Evolutionary conservation across 768 basidiomycete species (phyloP).

Genomic region (Boletus speciosus): DNA sequence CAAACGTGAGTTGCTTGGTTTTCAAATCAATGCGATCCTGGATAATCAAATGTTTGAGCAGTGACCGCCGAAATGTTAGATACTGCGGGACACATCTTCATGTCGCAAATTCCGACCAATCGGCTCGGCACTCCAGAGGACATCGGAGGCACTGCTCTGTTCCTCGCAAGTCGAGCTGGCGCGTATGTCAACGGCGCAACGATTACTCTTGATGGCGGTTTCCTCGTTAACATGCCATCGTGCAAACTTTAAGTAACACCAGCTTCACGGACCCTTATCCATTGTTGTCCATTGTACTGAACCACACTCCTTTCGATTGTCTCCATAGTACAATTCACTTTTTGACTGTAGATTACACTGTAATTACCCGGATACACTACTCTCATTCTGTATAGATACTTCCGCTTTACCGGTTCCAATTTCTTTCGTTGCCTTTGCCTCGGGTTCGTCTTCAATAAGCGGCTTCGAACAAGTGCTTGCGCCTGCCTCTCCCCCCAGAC

Average conservation of each 20-base stretch:
- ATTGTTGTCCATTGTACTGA: background rate
- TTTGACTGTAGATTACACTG: constrained; percentile 5
- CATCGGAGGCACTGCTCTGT: constrained; percentile 60
- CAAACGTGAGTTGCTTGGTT: constrained; percentile 33
- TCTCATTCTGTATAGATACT: constrained; percentile 2
- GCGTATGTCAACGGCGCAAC: constrained; percentile 64
- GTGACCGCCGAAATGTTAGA: constrained; percentile 57
- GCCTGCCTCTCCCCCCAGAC: constrained; percentile 39
- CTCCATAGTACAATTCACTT: background rate
- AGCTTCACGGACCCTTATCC: background rate
- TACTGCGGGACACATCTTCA: constrained; percentile 41
- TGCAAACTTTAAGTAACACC: constrained; percentile 28
- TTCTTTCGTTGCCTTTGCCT: constrained; percentile 6
- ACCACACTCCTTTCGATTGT: background rate
- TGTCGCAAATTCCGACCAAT: constrained; percentile 43
- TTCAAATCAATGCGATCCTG: background rate
- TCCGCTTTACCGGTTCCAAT: background rate
- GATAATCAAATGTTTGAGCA: constrained; percentile 16
- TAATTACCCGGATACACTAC: background rate
- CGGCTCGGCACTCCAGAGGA: constrained; percentile 64
- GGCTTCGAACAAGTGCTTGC: constrained; percentile 10
- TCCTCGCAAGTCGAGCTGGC: constrained; percentile 56
- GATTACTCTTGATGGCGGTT: constrained; percentile 60
- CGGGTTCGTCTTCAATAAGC: constrained; percentile 6
- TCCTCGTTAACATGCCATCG: constrained; percentile 39